Base-by-base conservation (phyloP, 169 alveolate species). In the Eimeria acervulina region DNA sequence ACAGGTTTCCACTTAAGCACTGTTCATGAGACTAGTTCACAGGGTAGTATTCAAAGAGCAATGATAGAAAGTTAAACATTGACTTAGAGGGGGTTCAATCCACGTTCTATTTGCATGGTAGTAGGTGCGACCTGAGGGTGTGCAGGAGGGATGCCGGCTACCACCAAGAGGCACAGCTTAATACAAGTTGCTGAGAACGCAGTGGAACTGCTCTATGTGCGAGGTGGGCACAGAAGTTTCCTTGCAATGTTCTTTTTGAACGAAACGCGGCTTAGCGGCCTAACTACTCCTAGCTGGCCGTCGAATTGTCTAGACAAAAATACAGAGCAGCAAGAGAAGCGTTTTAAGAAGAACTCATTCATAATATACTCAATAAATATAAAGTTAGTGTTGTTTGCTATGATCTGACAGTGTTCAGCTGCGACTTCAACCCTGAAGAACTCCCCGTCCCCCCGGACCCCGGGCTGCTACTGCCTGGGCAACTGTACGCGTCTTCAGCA, bases 401-500 rank as follows among this genome's bases (percentile, higher is more conserved):
- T n/a, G n/a, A n/a, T n/a, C n/a, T n/a, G n/a, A 38, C 38, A 85
- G 93, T 85, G 36, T 85, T 85, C 59, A 85, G 93, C 93, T 85
- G 93, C n/a, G 93, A 85, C 93, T 85, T 85, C 59, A 42, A 85
- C 61, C 93, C 93, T 8, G 81, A 33, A n/a, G 80, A 85, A 21
- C 93, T 85, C 36, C 93, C 93, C 8, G 61, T 63, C 4, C 93
- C 78, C 21, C 74, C 93, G 31, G 93, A 59, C 23, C 55, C 59
- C 17, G 33, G 80, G 59, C 55, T 85, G 78, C 80, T 52, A 44
- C 93, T 85, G 76, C 78, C 74, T 59, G 80, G 80, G 59, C 80
- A 85, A 42, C 80, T 61, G 33, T 85, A 85, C 80, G 80, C 80
- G 28, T 26, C 80, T 33, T n/a, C 80, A 55, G 7, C 26, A 3